Evolutionary conservation across 2,329 filamentous ascomycete species (phyloP).

Genomic region (Penicillium oxalicum): DNA sequence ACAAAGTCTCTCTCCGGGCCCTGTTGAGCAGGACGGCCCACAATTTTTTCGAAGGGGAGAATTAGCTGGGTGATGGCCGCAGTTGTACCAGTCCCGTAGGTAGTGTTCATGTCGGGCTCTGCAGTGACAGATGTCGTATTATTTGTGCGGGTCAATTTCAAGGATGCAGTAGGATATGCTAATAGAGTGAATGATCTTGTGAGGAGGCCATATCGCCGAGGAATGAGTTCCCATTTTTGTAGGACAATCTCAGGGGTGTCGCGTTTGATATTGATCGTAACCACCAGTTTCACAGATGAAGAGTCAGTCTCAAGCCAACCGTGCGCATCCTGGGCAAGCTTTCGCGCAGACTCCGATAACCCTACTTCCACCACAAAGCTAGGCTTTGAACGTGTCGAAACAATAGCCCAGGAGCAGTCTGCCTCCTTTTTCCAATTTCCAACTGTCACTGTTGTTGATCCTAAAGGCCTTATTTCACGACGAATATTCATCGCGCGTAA

Average conservation of each 20-base stretch:
- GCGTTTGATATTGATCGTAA: constrained; percentile 15
- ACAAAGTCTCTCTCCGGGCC: constrained; percentile 13
- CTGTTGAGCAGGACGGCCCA: constrained; percentile 36
- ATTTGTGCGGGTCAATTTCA: too few species aligned
- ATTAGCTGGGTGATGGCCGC: too few species aligned
- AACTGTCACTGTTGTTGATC: constrained; percentile 15
- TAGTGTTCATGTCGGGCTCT: too few species aligned
- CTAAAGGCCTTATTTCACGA: too few species aligned
- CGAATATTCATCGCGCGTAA: too few species aligned
- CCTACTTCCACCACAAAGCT: background rate
- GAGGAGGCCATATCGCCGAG: too few species aligned
- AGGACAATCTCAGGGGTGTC: constrained; percentile 14
- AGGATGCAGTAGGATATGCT: too few species aligned
- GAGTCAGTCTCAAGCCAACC: constrained; percentile 15
- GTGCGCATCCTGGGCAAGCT: constrained; percentile 14
- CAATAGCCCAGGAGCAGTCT: constrained; percentile 16
- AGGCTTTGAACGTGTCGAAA: constrained; percentile 6
- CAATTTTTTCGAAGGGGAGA: constrained; percentile 16
- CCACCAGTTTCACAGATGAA: constrained; percentile 16
- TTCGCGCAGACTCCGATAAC: background rate
- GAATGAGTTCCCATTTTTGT: background rate
- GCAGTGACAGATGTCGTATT: too few species aligned
- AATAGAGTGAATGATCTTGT: too few species aligned
- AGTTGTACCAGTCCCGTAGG: too few species aligned
- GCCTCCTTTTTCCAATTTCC: constrained; percentile 16